Evolutionary conservation across 805 yeast species (phyloP).

Genomic region (Starmerella potacharoeniae): DNA sequence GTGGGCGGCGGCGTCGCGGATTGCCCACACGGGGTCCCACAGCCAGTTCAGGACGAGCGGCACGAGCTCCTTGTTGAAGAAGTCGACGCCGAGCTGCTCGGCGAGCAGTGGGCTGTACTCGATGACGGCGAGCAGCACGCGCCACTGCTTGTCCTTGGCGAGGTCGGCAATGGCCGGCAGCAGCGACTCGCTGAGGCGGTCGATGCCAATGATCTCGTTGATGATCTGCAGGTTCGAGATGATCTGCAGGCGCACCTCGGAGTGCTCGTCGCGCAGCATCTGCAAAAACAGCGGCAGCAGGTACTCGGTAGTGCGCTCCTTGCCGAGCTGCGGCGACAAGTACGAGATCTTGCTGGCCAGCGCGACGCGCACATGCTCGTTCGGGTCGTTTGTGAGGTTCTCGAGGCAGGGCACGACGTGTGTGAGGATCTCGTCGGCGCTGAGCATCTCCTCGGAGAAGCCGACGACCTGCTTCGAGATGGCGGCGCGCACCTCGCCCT

Average conservation of each 20-base stretch:
- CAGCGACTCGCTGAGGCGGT: constrained; percentile 68
- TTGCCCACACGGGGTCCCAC: constrained; percentile 95
- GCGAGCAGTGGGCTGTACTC: constrained; percentile 93
- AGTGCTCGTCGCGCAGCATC: constrained; percentile 93
- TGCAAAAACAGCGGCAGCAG: constrained; percentile 78
- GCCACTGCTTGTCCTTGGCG: constrained; percentile 95
- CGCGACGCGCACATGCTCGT: constrained; percentile 87
- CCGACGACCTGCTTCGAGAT: constrained; percentile 80
- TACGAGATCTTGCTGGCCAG: constrained; percentile 81
- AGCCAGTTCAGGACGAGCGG: constrained; percentile 93
- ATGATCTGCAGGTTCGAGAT: constrained; percentile 86
- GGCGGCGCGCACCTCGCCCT: constrained; percentile 94
- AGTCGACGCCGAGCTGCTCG: constrained; percentile 82
- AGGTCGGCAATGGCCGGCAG: constrained; percentile 92
- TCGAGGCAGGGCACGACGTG: constrained; percentile 76
- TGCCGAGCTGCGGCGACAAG: constrained; percentile 73
- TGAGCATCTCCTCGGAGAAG: constrained; percentile 26
- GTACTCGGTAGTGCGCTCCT: constrained; percentile 69
- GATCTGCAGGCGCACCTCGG: constrained; percentile 89
- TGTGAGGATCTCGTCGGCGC: constrained; percentile 43
- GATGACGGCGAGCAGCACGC: constrained; percentile 92
- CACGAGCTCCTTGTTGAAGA: constrained; percentile 85
- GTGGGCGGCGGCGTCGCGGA: constrained; percentile 88
- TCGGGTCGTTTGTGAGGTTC: constrained; percentile 76
- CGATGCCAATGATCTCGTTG: constrained; percentile 89